Conservation (phyloP, 1,284 basidiomycete species). For the Pholiota adiposa region DNA sequence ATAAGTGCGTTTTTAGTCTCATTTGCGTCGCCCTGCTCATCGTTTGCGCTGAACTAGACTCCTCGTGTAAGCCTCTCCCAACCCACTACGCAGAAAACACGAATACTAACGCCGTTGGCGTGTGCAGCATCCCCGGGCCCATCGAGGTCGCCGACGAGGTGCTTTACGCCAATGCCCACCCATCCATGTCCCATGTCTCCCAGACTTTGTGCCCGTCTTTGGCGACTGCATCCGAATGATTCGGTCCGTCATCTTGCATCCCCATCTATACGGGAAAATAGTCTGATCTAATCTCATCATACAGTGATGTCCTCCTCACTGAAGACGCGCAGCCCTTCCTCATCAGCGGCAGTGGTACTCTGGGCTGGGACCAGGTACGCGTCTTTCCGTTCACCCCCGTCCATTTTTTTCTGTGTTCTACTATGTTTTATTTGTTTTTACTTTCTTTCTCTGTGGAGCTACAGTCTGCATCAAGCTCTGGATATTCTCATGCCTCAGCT, state of each 20-base stretch:
- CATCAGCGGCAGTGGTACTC: conserved; percentile 88
- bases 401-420: no score
- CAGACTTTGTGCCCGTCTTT: conserved; percentile 90
- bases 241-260: conserved; percentile 41
- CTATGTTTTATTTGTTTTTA: no score
- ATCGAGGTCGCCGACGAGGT: conserved; percentile 41
- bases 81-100: neutral
- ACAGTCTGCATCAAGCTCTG: no score
- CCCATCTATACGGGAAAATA: neutral
- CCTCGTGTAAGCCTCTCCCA: conserved; percentile 57
- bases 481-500: no score
- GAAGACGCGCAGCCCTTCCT: conserved; percentile 84
- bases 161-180: conserved; percentile 83
- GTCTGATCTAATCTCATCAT: conserved; percentile 9
- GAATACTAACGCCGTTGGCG: neutral
- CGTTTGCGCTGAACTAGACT: conserved; percentile 38
- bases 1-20: conserved; percentile 55
- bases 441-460: no score
- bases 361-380: conserved; percentile 86
- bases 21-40: conserved; percentile 15
- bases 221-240: conserved; percentile 92
- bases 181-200: conserved; percentile 90
- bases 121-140: conserved; percentile 39
- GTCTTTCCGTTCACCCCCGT: neutral
- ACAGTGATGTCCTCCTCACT: conserved; percentile 78